Conservation (phyloP, 371 early-diverging fungal species). For the Mortierella sp. region DNA sequence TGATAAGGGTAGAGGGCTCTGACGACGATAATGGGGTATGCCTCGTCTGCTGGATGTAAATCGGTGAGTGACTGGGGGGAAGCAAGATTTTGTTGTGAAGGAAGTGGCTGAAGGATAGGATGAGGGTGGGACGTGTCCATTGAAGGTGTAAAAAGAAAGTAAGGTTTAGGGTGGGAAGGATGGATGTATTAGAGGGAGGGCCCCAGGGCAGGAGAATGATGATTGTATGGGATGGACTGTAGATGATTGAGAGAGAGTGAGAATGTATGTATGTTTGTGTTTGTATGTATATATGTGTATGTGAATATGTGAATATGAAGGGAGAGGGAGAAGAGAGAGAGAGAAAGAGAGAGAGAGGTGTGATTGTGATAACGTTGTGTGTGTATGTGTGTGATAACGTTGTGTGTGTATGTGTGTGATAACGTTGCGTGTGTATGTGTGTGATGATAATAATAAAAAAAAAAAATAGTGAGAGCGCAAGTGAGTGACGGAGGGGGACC, state of each 20-base stretch:
- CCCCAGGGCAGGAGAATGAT: too few species aligned
- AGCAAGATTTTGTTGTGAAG: constrained; percentile 59
- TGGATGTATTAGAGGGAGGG: too few species aligned
- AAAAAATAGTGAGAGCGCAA: too few species aligned
- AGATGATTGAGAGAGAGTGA: constrained; percentile 3
- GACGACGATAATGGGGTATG: constrained; percentile 39
- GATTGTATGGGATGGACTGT: neutral
- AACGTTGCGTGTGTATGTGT: too few species aligned
- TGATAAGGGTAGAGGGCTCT: constrained; percentile 42
- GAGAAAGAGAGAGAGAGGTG: neutral
- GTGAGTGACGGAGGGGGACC: too few species aligned
- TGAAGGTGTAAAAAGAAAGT: neutral
- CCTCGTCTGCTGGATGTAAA: constrained; percentile 39
- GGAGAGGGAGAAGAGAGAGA: neutral
- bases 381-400: too few species aligned
- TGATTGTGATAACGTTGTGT: too few species aligned
- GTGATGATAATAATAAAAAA: neutral
- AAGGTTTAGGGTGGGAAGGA: neutral
- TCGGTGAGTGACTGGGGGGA: constrained; percentile 63
- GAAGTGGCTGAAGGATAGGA: neutral
- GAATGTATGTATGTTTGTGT: neutral
- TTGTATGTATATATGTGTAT: neutral
- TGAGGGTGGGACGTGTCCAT: constrained; percentile 19
- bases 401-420: too few species aligned
- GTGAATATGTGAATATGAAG: neutral